Conservation (phyloP, 2,329 filamentous ascomycete species). For the Tricladium varicosporioides region DNA sequence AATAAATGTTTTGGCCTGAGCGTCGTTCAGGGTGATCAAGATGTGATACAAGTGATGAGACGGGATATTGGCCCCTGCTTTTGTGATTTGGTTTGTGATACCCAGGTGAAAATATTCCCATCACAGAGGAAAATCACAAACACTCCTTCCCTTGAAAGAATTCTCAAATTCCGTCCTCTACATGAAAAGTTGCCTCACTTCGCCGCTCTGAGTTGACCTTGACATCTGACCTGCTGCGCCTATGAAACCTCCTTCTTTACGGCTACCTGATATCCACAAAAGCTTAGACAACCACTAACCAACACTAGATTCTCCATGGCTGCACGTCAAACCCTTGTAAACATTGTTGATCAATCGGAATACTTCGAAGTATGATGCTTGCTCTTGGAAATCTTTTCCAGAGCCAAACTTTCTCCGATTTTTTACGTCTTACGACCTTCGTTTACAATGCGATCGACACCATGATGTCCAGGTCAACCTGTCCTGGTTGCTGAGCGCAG, state of each 20-base stretch:
- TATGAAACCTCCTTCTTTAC: too few species aligned
- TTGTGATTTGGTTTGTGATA: background rate
- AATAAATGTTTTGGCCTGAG: too few species aligned
- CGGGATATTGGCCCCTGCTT: background rate
- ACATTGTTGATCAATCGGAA: background rate
- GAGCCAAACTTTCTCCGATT: background rate
- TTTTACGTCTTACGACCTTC: background rate
- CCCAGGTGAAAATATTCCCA: background rate
- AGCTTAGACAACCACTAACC: conserved; percentile 20
- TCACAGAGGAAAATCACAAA: background rate
- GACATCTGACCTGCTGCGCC: background rate
- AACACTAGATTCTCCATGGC: background rate
- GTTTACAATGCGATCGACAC: background rate
- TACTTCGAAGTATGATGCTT: background rate
- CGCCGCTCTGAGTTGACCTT: conserved; percentile 1
- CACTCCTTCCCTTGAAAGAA: background rate
- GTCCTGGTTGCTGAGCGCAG: too few species aligned
- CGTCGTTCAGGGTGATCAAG: background rate
- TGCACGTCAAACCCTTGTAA: conserved; percentile 1
- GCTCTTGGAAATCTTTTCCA: background rate
- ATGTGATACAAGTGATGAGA: background rate
- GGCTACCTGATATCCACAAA: conserved; percentile 14
- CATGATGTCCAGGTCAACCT: too few species aligned
- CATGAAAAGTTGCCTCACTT: background rate
- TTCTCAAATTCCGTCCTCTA: background rate